Conservation (phyloP, 2,329 filamentous ascomycete species). For the Pyrenochaeta sp. region DNA sequence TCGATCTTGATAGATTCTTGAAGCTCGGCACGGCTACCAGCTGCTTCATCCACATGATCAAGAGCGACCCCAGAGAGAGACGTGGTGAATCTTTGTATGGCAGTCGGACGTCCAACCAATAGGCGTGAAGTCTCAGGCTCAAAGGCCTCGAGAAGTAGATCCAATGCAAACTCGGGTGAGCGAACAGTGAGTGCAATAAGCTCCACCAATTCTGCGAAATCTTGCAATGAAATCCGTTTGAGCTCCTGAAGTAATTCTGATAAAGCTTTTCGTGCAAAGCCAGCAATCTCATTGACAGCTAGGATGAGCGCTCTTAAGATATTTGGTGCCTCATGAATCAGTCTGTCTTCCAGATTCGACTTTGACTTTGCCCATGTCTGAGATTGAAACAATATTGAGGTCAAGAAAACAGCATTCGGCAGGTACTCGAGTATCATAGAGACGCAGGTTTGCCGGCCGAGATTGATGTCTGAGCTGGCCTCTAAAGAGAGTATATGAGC, state of each 20-base stretch:
- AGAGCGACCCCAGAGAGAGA: slow-evolving; percentile 49
- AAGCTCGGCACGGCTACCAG: slow-evolving; percentile 13
- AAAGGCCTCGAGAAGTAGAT: slow-evolving; percentile 44
- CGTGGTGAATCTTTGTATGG: slow-evolving; percentile 40
- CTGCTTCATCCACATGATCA: slow-evolving; percentile 51
- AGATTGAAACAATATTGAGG: slow-evolving; percentile 21
- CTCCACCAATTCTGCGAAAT: slow-evolving; percentile 41
- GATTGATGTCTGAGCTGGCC: no score
- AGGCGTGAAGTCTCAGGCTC: slow-evolving; percentile 42
- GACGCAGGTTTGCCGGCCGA: no score
- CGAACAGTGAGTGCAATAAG: slow-evolving; percentile 41
- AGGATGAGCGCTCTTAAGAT: slow-evolving; percentile 29
- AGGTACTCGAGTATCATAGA: slow-evolving; percentile 21
- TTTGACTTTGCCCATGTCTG: slow-evolving; percentile 24
- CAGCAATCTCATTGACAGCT: slow-evolving; percentile 28
- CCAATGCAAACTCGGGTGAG: slow-evolving; percentile 40
- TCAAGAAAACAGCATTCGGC: slow-evolving; percentile 20
- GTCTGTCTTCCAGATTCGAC: slow-evolving; percentile 17
- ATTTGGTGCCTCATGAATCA: slow-evolving; percentile 16
- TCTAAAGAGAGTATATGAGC: slow-evolving; percentile 14
- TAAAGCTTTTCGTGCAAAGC: slow-evolving; percentile 38
- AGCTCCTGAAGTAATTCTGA: slow-evolving; percentile 31
- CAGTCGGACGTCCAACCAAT: slow-evolving; percentile 29
- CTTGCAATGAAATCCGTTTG: slow-evolving; percentile 28
- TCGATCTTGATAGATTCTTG: slow-evolving; percentile 16